Evolutionary conservation across 208 protist species (phyloP).

Genomic region (Leishmania guyanensis): DNA sequence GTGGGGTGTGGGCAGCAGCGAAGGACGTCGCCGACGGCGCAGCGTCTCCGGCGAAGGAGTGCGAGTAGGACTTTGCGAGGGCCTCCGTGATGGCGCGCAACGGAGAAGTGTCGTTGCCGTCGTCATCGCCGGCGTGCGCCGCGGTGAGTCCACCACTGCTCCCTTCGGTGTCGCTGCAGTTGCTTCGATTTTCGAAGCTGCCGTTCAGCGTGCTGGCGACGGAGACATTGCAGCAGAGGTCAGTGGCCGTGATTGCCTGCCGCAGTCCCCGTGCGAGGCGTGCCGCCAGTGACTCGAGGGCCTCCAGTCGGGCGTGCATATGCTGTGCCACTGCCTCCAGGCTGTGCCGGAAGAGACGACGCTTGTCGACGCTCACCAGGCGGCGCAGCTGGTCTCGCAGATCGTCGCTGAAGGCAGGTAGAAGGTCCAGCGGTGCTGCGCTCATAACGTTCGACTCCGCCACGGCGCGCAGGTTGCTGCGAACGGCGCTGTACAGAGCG

Average conservation of each 20-base stretch:
- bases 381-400: constrained; percentile 19
- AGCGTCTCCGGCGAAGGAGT: constrained; percentile 8
- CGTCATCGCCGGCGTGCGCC: not conserved
- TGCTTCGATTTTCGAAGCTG: not conserved
- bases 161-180: constrained; percentile 12
- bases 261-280: constrained; percentile 23
- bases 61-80: constrained; percentile 15
- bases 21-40: not conserved
- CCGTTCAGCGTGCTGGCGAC: not conserved
- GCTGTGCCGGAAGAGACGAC: constrained; percentile 21
- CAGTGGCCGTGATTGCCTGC: constrained; percentile 1
- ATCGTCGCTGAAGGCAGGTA: constrained; percentile 29
- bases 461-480: constrained; percentile 8
- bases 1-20: not conserved
- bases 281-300: constrained; percentile 18
- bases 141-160: not conserved
- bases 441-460: constrained; percentile 25
- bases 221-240: not conserved
- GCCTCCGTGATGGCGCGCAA: constrained; percentile 23
- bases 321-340: constrained; percentile 25
- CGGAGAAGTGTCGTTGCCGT: constrained; percentile 3
- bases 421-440: constrained; percentile 21
- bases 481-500: constrained; percentile 15
- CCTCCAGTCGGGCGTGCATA: constrained; percentile 15
- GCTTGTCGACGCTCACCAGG: constrained; percentile 11